Evolutionary conservation across 2,329 filamentous ascomycete genomes (phyloP).

Genomic region (Colletotrichum abscissum): DNA sequence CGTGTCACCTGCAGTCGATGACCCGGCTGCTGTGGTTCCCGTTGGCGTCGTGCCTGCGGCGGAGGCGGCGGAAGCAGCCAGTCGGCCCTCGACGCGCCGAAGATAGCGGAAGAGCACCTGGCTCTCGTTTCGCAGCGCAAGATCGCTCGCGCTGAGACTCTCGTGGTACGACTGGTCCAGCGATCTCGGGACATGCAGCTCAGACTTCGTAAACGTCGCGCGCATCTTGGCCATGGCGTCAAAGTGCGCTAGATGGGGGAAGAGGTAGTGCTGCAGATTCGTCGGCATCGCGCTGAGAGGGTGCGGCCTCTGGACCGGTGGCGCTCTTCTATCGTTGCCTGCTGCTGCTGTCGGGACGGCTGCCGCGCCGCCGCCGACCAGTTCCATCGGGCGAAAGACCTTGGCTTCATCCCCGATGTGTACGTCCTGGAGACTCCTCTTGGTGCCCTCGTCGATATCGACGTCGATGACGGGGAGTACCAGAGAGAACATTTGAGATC

Average conservation of each 20-base stretch:
- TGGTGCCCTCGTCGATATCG: conserved; percentile 35
- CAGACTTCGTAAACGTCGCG: conserved; percentile 34
- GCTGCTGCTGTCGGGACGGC: neutral
- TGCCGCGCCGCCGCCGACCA: neutral
- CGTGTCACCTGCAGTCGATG: neutral
- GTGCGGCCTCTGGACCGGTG: neutral
- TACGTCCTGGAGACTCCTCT: conserved; percentile 25
- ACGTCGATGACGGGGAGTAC: conserved; percentile 36
- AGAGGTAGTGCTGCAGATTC: conserved; percentile 35
- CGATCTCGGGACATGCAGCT: conserved; percentile 35
- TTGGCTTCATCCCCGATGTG: conserved; percentile 29
- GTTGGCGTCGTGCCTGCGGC: neutral
- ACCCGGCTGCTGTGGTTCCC: neutral
- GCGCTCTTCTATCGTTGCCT: conserved; percentile 1
- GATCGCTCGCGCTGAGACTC: conserved; percentile 27
- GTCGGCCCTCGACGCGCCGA: conserved; percentile 12
- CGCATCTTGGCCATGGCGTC: conserved; percentile 35
- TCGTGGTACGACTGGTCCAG: conserved; percentile 38
- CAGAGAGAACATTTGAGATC: conserved; percentile 33
- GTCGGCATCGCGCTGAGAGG: conserved; percentile 36
- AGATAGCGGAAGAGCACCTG: conserved; percentile 35
- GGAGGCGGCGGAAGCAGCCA: neutral
- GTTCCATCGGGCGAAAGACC: neutral
- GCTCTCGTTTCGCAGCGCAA: conserved; percentile 27
- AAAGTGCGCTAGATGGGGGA: conserved; percentile 36